Conservation (phyloP, 257 asterid genomes). For the Jacaranda copaia region DNA sequence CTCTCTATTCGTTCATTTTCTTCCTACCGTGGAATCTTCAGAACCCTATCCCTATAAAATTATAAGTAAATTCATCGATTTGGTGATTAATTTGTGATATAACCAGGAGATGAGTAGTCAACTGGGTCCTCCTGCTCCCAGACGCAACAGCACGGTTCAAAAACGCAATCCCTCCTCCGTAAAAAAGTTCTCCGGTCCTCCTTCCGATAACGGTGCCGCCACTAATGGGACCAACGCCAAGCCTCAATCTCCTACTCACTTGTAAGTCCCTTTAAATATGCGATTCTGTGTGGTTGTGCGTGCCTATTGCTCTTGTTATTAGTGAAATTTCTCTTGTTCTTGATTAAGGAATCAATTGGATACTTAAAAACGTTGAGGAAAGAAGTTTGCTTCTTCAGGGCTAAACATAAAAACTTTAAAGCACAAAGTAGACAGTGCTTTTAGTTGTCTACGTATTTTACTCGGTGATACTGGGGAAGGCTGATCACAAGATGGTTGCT, state of each 20-base stretch:
- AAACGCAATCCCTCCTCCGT: conserved; percentile 38
- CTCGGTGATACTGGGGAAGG: background rate
- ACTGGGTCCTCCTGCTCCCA: conserved; percentile 30
- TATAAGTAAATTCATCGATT: background rate
- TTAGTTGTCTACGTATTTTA: background rate
- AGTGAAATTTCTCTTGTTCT: background rate
- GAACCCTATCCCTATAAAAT: background rate
- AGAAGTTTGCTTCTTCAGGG: background rate
- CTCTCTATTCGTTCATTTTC: background rate
- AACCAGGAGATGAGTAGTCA: conserved; percentile 44
- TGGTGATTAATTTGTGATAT: background rate
- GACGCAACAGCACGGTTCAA: conserved; percentile 40
- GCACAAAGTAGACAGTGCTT: background rate
- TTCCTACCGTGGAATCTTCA: too few relatives aligned
- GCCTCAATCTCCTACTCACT: conserved; percentile 42
- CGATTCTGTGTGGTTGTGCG: background rate
- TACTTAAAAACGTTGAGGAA: background rate
- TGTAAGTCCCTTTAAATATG: conserved; percentile 27
- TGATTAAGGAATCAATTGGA: background rate
- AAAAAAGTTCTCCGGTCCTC: conserved; percentile 33
- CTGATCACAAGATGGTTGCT: background rate
- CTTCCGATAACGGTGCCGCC: conserved; percentile 44
- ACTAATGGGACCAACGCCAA: conserved; percentile 33
- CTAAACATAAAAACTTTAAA: background rate
- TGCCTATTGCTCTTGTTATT: background rate